Base-by-base conservation (phyloP, 129 eudicot genomes). In the Lactuca sativa region DNA sequence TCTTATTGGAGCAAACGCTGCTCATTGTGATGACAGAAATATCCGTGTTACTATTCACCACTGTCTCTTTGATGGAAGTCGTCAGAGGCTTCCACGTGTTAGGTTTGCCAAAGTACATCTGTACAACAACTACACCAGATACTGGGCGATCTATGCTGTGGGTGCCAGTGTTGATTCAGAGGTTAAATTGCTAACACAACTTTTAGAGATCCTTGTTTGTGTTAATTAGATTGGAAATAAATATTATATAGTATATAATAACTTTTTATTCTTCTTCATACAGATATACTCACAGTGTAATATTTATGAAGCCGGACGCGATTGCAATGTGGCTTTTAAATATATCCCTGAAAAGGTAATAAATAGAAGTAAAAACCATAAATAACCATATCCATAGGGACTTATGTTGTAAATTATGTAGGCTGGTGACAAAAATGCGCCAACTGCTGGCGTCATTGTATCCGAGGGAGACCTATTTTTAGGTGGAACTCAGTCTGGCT, bases 81-180 rank as follows among this genome's bases (percentile, higher is more conserved):
- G 89, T 16, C 99, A 95, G 67, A 59, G 99, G 16, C 99, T 87
- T 59, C 99, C 99, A 56, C 97, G 97, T 62, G 90, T 95, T 53
- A 78, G 99, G 65, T 95, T 85, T 75, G 99, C 80, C 9, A 95
- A 84, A 83, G 97, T 95, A 18, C 99, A 95, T 75, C 74, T 95
- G 81, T 95, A 87, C 66, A 95, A 95, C 68, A 95, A 95, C 52
- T 95, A 90, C 78, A 90, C 97, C 61, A 82, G 99, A 78, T 64
- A 85, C 49, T 95, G 99, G 97, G 93, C 89, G 33, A 82, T 93
- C 6, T 93, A 93, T 85, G 95, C 97, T 62, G 93, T 90, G 52
- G 87, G 99, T 70, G 95, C 97, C 43, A 90, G 99, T 73, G 99
- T 95, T 36, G 99, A 95, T 74, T 85, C 99, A 67, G 87, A 86